Evolutionary conservation across 768 basidiomycete species (phyloP), one percentile per base, ranked within the genome.

Genomic region (Lactarius tabidus): DNA sequence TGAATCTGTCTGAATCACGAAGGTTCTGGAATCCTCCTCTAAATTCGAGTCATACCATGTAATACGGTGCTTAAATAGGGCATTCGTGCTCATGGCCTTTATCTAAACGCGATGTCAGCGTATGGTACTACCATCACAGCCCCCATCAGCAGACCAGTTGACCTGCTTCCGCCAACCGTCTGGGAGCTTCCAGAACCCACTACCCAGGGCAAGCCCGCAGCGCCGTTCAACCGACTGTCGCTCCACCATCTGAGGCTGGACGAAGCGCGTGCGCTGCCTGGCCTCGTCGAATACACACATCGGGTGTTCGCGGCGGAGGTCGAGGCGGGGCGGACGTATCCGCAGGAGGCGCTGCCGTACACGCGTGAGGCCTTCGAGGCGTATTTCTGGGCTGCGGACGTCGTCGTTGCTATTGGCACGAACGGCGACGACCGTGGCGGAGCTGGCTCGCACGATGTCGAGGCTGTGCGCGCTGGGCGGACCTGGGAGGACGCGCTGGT

Each of bases 381-480:
- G 14, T 93, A 93, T 74, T 95, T 89, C 75, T 91, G 91, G 70
- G 82, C 85, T 1, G 88, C 82, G 26, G 90, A 91, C 69, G 87
- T 90, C 2, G 81, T 95, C 70, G 74, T 95, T 60, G 92, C 85
- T 0, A 79, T 95, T 71, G 72, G 61, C 56, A 65, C 54, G 52
- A 48, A 57, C 75, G 43, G 4, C 57, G 20, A 18, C 23, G 33
- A 45, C 41, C 23, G 64, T 3, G 63, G 7, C n/a, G 66, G 57
- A 28, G 72, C 69, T 36, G 69, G 76, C 17, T 26, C 45, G 68
- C 65, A 31, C 36, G 72, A 73, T 54, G 71, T 88, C 10, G 80
- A 84, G 55, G 72, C 71, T 8, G 83, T 79, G n/a, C 75, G 79
- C 38, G 77, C 72, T 8, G 82, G 79, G 10, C 78, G 86, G 67